Conservation (phyloP, 352 stramenopile species). For the Phytophthora tubulina region DNA sequence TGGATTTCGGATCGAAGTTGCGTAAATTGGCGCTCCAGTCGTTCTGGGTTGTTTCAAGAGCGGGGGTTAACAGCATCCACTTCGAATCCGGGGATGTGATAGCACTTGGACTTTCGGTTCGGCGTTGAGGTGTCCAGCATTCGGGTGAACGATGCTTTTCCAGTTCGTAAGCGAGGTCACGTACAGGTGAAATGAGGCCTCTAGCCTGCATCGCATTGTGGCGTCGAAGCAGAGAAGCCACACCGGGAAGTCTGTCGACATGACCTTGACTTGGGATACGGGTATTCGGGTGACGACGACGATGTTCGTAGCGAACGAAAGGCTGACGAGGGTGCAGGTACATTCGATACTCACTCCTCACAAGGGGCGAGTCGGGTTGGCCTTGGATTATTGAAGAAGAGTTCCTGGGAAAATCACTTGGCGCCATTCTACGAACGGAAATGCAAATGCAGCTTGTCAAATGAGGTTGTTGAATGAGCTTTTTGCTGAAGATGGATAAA, state of each 20-base stretch:
- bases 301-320: constrained; percentile 24
- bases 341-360: constrained; percentile 16
- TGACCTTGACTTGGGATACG: constrained; percentile 23
- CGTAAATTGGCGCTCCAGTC: constrained; percentile 9
- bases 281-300: constrained; percentile 11
- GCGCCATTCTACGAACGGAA: constrained; percentile 25
- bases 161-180: neutral
- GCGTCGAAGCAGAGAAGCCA: constrained; percentile 38
- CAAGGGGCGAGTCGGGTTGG: constrained; percentile 10
- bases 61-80: constrained; percentile 16
- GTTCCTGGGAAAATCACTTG: constrained; percentile 17
- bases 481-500: constrained; percentile 22
- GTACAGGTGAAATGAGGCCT: neutral
- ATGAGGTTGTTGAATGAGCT: neutral
- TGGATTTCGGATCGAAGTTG: constrained; percentile 7
- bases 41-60: neutral
- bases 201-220: constrained; percentile 23
- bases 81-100: constrained; percentile 6
- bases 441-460: constrained; percentile 18
- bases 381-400: neutral
- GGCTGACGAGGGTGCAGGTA: constrained; percentile 27
- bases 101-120: neutral
- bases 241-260: constrained; percentile 29
- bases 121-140: constrained; percentile 24
- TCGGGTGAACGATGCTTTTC: neutral